Conservation (phyloP, 1,284 basidiomycete species). For the Hortiboletus rubellus region DNA sequence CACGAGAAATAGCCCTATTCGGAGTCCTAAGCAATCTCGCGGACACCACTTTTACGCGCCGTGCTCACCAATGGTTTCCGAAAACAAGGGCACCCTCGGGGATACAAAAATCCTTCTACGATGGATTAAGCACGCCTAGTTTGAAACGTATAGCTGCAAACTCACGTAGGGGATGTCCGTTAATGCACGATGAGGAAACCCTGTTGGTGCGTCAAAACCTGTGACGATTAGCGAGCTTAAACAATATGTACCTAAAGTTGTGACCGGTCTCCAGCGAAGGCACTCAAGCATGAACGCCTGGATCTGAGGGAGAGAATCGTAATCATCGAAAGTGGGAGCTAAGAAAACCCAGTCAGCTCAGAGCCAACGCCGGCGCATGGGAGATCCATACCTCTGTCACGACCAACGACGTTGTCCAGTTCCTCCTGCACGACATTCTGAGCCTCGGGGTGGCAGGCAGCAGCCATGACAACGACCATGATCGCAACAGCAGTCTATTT, state of each 20-base stretch:
- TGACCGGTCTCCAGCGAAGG: constrained; percentile 48
- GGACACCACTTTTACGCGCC: too few species aligned
- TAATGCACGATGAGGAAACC: constrained; percentile 32
- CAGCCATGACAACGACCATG: constrained; percentile 49
- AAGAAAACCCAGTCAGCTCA: background rate
- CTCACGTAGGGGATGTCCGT: constrained; percentile 34
- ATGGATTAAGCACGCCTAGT: constrained; percentile 5
- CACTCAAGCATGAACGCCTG: constrained; percentile 47
- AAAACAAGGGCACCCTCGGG: constrained; percentile 36
- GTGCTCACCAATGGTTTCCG: constrained; percentile 34
- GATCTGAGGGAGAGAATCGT: constrained; percentile 39
- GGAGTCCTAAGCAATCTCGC: background rate
- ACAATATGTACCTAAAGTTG: constrained; percentile 27
- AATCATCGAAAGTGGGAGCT: constrained; percentile 45
- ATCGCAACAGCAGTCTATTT: constrained; percentile 45
- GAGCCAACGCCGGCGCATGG: background rate
- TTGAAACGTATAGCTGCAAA: background rate
- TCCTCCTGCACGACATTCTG: constrained; percentile 46
- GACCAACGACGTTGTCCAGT: constrained; percentile 45
- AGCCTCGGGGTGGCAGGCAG: constrained; percentile 44
- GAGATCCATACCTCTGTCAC: constrained; percentile 36
- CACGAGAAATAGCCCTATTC: constrained; percentile 35
- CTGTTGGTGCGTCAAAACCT: constrained; percentile 16
- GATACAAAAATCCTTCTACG: constrained; percentile 30
- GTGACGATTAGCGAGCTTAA: background rate